phyloP scores from a whole-genome alignment of 148 eudicot species.

The Rhododendron mucronatum region DNA sequence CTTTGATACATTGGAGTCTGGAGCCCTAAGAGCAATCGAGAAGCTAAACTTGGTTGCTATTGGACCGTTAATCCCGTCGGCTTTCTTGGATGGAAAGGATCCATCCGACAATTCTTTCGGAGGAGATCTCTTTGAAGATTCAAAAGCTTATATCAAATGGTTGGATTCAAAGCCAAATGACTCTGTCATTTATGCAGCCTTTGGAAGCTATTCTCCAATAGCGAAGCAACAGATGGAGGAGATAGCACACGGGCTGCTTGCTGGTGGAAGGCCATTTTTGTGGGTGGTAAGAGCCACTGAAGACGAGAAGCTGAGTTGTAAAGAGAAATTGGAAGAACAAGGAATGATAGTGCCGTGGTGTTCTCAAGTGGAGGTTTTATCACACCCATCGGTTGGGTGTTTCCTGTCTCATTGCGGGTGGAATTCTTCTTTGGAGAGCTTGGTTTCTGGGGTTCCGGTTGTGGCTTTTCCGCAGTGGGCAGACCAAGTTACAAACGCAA shows the following conservation, averaged over 20 bases:
- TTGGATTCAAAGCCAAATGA: slow-evolving; percentile 21
- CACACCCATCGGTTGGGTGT: slow-evolving; percentile 23
- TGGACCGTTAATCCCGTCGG: neutral
- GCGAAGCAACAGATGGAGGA: slow-evolving; percentile 27
- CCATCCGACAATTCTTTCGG: neutral
- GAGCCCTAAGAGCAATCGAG: neutral
- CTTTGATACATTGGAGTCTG: neutral
- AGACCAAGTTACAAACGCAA: slow-evolving; percentile 16
- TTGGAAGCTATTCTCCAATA: slow-evolving; percentile 32
- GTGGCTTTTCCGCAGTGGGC: slow-evolving; percentile 6
- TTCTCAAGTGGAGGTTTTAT: slow-evolving; percentile 27
- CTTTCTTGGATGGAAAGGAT: neutral
- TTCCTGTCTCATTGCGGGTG: slow-evolving; percentile 34
- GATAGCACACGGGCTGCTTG: slow-evolving; percentile 23
- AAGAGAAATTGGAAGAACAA: slow-evolving; percentile 3
- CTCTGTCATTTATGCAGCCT: slow-evolving; percentile 47
- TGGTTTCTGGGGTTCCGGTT: slow-evolving; percentile 17
- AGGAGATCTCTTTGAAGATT: slow-evolving; percentile 11
- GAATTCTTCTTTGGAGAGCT: slow-evolving; percentile 33
- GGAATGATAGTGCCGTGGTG: slow-evolving; percentile 38
- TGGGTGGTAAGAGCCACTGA: slow-evolving; percentile 30
- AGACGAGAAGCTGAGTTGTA: slow-evolving; percentile 12
- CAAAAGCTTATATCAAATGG: slow-evolving; percentile 33
- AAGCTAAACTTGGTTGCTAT: neutral
- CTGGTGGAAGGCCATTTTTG: slow-evolving; percentile 24